Evolutionary conservation across 495 filamentous ascomycete species (phyloP), one percentile per base, ranked within the genome.

Genomic region (Penicillium desertorum): DNA sequence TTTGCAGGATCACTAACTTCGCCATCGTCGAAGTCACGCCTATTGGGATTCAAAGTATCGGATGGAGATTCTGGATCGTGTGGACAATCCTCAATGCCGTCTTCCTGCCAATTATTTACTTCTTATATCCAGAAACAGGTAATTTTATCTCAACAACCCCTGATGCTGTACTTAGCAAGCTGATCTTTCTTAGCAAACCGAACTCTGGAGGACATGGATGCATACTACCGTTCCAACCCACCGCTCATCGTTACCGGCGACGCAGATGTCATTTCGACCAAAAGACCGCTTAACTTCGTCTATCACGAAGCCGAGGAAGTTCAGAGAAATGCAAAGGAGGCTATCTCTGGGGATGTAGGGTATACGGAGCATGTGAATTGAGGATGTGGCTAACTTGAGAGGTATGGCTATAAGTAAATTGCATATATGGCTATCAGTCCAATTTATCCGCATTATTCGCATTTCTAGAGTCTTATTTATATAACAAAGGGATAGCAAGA

Each of bases 51-150:
- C 70, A 79, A 36, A 78, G 67, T 44, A 69, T 86, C 12, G 73
- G 76, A 2, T 85, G 81, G 81, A 67, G 71, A 48, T 86, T 85
- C 66, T 87, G 81, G 71, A 79, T 87, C 59, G 80, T 86, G 22
- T 87, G 81, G 74, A 79, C 79, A 6, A 76, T 82, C 5, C 75
- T 83, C 62, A 86, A 86, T 58, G 76, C 74, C 5, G 55, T 66
- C 19, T 88, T 87, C 64, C 65, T 87, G 1, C 82, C 82, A 0
- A 70, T 86, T 29, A 77, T 85, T 17, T 87, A 83, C 60, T 78
- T 86, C 57, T 77, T 86, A 45, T 86, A 83, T 56, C 83, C 83
- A 3, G 85, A 87, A 63, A 86, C 84, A 27, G 75, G 69, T 72
- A 14, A 19, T 64, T 63, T 17, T 42, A 29, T 29, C 1, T 8